These are phyloP conservation scores for Microdochium nivale DNA, from an alignment of 2,329 filamentous ascomycete species.

Conservation along the genomic window DNA sequence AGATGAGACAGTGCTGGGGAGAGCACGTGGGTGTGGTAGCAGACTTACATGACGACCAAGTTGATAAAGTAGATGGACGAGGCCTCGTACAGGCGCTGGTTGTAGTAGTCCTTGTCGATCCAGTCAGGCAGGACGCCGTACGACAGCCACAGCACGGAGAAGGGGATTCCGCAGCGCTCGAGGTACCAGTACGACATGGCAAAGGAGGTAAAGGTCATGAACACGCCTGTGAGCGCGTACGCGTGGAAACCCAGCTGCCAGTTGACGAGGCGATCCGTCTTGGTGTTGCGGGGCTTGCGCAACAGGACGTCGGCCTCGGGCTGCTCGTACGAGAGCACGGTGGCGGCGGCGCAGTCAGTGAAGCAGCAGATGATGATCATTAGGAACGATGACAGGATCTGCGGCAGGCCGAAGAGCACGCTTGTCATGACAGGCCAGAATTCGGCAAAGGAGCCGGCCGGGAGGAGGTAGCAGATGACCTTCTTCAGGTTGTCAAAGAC, in stretches of 20 bases:
- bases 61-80: slow-evolving; percentile 74
- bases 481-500: slow-evolving; percentile 79
- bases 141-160: slow-evolving; percentile 57
- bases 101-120: slow-evolving; percentile 46
- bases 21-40: not conserved
- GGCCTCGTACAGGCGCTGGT: slow-evolving; percentile 49
- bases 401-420: slow-evolving; percentile 62
- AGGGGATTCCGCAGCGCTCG: slow-evolving; percentile 53
- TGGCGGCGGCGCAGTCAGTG: slow-evolving; percentile 67
- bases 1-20: too few species aligned
- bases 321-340: slow-evolving; percentile 66
- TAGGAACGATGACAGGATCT: slow-evolving; percentile 64
- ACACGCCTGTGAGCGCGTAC: slow-evolving; percentile 62
- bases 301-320: slow-evolving; percentile 68
- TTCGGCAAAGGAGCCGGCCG: slow-evolving; percentile 66
- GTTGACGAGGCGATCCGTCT: slow-evolving; percentile 64
- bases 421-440: slow-evolving; percentile 71
- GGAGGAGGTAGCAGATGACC: slow-evolving; percentile 64
- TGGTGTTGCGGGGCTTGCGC: slow-evolving; percentile 58
- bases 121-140: slow-evolving; percentile 46
- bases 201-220: slow-evolving; percentile 51
- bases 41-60: slow-evolving; percentile 62
- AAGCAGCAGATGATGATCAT: slow-evolving; percentile 68
- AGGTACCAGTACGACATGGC: slow-evolving; percentile 62
- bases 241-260: slow-evolving; percentile 64